Percentiles rank a stretch among this genome's conserved stretches.
Evolutionary conservation across 2,329 filamentous ascomycete genomes (phyloP).

Genomic region (Oidium heveae): DNA sequence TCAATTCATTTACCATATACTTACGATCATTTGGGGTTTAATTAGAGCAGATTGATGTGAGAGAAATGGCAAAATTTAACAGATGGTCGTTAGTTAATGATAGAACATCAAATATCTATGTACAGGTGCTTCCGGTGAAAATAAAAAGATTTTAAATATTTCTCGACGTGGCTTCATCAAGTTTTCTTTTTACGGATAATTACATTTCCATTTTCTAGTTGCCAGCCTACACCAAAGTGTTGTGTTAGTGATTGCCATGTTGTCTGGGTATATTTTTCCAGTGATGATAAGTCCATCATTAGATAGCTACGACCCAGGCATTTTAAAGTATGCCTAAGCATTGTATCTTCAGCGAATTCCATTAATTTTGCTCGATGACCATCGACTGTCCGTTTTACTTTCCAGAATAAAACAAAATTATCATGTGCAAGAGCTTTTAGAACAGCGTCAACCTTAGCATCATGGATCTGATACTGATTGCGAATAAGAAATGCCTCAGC

Average conservation of each 20-base stretch:
- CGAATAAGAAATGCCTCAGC: slow-evolving; percentile 46
- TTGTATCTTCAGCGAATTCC: slow-evolving; percentile 52
- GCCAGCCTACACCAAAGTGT: slow-evolving; percentile 61
- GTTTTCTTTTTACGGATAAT: slow-evolving; percentile 42
- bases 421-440: slow-evolving; percentile 51
- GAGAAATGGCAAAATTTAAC: too few species aligned
- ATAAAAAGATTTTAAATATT: too few species aligned
- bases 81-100: too few species aligned
- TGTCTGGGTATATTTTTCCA: slow-evolving; percentile 42
- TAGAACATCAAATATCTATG: too few species aligned
- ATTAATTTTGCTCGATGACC: slow-evolving; percentile 58
- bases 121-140: too few species aligned
- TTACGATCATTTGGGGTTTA: too few species aligned
- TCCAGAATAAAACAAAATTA: slow-evolving; percentile 61
- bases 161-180: slow-evolving; percentile 15
- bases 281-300: slow-evolving; percentile 36
- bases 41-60: too few species aligned
- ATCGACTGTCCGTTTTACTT: slow-evolving; percentile 45
- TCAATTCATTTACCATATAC: too few species aligned
- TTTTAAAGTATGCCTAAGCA: slow-evolving; percentile 58
- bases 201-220: slow-evolving; percentile 44
- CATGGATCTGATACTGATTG: slow-evolving; percentile 32
- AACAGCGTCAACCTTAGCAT: slow-evolving; percentile 41
- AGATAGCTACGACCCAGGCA: slow-evolving; percentile 69
- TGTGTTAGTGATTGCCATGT: slow-evolving; percentile 47